These are phyloP conservation scores for Podospora tetraspora DNA, from an alignment of 495 filamentous ascomycete species.

Conservation along the genomic window DNA sequence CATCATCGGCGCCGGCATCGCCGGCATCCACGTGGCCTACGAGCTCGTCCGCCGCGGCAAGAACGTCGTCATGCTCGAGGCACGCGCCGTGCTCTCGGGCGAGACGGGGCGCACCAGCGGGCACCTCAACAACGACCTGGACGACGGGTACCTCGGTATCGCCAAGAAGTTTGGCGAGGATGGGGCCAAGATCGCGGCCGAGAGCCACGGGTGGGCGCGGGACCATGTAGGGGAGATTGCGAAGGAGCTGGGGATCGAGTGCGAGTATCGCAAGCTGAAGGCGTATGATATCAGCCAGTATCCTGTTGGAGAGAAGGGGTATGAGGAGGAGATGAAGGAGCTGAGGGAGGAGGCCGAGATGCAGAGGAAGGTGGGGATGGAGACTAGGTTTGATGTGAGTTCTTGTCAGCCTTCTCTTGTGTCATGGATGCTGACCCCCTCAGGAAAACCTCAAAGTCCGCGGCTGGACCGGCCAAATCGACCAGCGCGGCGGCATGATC, in stretches of 20 bases:
- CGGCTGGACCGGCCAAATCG: conserved; percentile 44
- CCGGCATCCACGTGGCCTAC: conserved; percentile 50
- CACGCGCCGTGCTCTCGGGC: conserved; percentile 48
- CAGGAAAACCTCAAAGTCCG: conserved; percentile 31
- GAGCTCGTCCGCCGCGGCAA: conserved; percentile 49
- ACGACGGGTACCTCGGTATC: conserved; percentile 48
- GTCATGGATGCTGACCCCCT: background rate
- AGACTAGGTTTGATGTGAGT: conserved; percentile 36
- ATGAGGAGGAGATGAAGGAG: conserved; percentile 35
- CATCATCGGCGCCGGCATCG: conserved; percentile 53
- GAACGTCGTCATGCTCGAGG: conserved; percentile 49
- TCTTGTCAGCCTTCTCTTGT: background rate
- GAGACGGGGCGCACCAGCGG: conserved; percentile 52
- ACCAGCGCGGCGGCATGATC: conserved; percentile 48
- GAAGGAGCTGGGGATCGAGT: conserved; percentile 46
- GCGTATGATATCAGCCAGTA: conserved; percentile 42
- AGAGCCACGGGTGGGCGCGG: conserved; percentile 51
- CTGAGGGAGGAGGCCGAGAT: conserved; percentile 39
- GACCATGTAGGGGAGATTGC: conserved; percentile 46
- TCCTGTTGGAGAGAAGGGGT: conserved; percentile 28
- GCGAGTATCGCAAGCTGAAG: conserved; percentile 48
- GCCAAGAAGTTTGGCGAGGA: conserved; percentile 46
- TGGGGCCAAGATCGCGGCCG: conserved; percentile 46
- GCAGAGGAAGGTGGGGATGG: conserved; percentile 39
- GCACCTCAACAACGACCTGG: conserved; percentile 49